Evolutionary conservation across 169 alveolate genomes (phyloP).

Genomic region (Babesia bovis): DNA sequence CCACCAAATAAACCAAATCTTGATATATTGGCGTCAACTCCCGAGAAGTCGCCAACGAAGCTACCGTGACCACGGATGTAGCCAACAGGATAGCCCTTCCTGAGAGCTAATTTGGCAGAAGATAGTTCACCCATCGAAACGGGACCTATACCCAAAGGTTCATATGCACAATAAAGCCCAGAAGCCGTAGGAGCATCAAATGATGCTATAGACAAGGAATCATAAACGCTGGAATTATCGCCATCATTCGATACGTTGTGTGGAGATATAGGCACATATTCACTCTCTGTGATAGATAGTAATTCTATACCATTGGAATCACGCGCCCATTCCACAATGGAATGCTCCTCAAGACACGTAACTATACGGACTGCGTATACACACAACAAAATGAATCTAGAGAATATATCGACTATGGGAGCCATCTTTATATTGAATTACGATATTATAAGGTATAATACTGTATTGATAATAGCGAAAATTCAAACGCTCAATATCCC

Average conservation of each 20-base stretch:
- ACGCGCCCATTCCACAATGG: not conserved
- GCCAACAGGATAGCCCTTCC: conserved; percentile 1
- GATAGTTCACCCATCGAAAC: not conserved
- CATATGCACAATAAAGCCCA: not conserved
- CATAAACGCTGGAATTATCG: not conserved
- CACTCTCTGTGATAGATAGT: not conserved
- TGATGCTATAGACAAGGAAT: not conserved
- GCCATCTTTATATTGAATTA: too few relatives aligned
- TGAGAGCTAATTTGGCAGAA: not conserved
- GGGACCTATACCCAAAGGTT: too few relatives aligned
- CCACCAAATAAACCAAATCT: conserved; percentile 24
- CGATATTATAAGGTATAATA: too few relatives aligned
- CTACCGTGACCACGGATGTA: conserved; percentile 10
- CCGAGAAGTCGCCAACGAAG: not conserved
- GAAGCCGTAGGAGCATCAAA: not conserved
- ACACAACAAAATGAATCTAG: not conserved
- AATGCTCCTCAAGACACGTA: conserved; percentile 5
- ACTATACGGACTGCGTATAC: not conserved
- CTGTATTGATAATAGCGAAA: too few relatives aligned
- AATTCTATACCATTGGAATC: not conserved
- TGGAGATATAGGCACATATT: not conserved
- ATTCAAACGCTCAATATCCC: not conserved
- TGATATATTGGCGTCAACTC: not conserved
- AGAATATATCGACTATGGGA: not conserved
- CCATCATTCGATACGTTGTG: not conserved